A percentile compares a stretch with the other conserved stretches of the same genome.
These are phyloP conservation scores for Hemileccinum rubropunctum DNA, from an alignment of 768 basidiomycete species.

Conservation along the genomic window DNA sequence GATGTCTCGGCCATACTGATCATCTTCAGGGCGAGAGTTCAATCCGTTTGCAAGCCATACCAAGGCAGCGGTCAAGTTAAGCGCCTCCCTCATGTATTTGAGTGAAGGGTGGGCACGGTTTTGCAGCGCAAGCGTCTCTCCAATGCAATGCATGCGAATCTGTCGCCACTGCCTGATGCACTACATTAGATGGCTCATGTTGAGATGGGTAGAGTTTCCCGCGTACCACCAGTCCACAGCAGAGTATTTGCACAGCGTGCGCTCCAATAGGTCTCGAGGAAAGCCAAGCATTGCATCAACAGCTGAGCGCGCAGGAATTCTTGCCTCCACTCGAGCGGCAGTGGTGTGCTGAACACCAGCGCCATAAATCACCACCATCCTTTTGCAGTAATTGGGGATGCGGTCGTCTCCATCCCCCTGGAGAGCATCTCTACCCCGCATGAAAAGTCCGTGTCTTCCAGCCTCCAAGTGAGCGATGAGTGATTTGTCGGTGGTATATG, in stretches of 20 bases:
- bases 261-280: background rate
- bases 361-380: background rate
- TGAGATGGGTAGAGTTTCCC: background rate
- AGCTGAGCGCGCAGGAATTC: background rate
- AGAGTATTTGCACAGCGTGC: background rate
- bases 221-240: slow-evolving; percentile 4
- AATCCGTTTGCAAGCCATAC: slow-evolving; percentile 7
- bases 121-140: background rate
- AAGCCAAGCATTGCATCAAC: background rate
- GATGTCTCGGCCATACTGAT: slow-evolving; percentile 3
- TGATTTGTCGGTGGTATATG: slow-evolving; percentile 4
- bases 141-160: slow-evolving; percentile 3
- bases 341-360: background rate
- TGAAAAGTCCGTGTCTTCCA: slow-evolving; percentile 6
- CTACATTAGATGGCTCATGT: background rate
- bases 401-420: background rate
- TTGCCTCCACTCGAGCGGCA: slow-evolving; percentile 1
- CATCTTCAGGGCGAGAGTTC: slow-evolving; percentile 3
- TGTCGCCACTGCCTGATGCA: slow-evolving; percentile 7
- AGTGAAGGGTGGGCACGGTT: background rate
- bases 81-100: slow-evolving; percentile 1
- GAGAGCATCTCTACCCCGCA: slow-evolving; percentile 1
- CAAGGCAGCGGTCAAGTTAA: slow-evolving; percentile 6
- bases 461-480: slow-evolving; percentile 6
- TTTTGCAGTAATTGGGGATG: background rate